phyloP scores from a whole-genome alignment of 2,329 filamentous ascomycete species.

The Boeremia lycopersici region DNA sequence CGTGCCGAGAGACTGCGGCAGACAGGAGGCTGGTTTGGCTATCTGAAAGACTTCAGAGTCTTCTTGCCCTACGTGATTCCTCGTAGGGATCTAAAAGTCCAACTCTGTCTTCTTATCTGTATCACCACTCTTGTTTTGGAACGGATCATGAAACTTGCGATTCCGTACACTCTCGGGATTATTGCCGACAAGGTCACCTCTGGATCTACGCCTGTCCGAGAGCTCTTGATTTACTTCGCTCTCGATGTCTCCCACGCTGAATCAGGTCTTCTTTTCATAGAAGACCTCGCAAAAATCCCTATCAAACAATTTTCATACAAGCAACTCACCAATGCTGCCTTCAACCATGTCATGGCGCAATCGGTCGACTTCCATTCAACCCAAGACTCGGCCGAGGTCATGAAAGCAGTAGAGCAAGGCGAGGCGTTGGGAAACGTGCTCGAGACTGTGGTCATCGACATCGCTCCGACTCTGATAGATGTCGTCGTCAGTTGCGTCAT shows the following conservation, averaged over 20 bases:
- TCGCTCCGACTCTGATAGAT: constrained; percentile 61
- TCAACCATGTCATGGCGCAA: constrained; percentile 68
- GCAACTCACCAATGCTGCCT: constrained; percentile 46
- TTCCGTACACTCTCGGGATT: constrained; percentile 76
- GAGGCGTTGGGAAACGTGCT: constrained; percentile 62
- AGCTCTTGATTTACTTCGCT: constrained; percentile 56
- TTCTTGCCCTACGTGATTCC: constrained; percentile 82
- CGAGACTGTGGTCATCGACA: constrained; percentile 61
- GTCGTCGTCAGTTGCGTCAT: constrained; percentile 56
- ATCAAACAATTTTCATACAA: constrained; percentile 51
- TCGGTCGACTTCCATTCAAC: constrained; percentile 73
- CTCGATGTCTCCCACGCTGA: constrained; percentile 47
- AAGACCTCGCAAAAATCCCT: constrained; percentile 58
- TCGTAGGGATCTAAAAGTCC: constrained; percentile 65
- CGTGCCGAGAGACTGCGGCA: constrained; percentile 67
- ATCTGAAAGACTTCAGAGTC: constrained; percentile 72
- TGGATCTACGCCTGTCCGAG: constrained; percentile 53
- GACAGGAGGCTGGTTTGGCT: constrained; percentile 75
- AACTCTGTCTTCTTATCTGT: constrained; percentile 70
- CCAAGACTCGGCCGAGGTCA: constrained; percentile 67
- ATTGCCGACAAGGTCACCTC: constrained; percentile 71
- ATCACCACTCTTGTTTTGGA: constrained; percentile 68
- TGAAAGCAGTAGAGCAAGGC: constrained; percentile 61
- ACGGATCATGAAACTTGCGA: constrained; percentile 73
- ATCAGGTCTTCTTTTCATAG: constrained; percentile 56